Evolutionary conservation across 2,329 filamentous ascomycete species (phyloP).

Genomic region (Gnomoniopsis smithogilvyi): DNA sequence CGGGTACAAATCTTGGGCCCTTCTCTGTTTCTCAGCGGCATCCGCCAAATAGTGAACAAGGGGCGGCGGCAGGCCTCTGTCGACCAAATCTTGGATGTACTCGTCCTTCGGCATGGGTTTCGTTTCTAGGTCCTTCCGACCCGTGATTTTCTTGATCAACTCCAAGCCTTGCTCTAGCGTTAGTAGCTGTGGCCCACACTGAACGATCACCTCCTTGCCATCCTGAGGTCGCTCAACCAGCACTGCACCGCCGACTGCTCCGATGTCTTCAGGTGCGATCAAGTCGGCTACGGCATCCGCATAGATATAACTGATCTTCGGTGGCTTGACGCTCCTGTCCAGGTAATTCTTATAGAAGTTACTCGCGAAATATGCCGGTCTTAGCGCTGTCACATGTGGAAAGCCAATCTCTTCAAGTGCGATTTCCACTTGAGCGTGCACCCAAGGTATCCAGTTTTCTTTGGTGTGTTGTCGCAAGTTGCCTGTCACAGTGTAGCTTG

Average conservation of each 20-base stretch:
- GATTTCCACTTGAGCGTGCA: conserved; percentile 43
- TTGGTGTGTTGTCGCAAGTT: conserved; percentile 26
- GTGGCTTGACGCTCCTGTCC: conserved; percentile 16
- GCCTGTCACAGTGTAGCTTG: conserved; percentile 28
- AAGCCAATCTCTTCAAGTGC: conserved; percentile 39
- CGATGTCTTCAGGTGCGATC: conserved; percentile 42
- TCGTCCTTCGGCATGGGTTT: conserved; percentile 7
- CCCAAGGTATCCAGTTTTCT: conserved; percentile 32
- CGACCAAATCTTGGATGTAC: background rate
- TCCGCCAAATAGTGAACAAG: background rate
- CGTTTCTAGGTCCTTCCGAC: conserved; percentile 24
- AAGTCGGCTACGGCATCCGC: conserved; percentile 36
- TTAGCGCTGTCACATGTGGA: conserved; percentile 30
- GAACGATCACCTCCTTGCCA: conserved; percentile 28
- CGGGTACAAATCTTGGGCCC: background rate
- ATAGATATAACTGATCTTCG: conserved; percentile 24
- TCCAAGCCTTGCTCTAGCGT: conserved; percentile 27
- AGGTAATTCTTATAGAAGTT: conserved; percentile 29
- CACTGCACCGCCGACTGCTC: conserved; percentile 36
- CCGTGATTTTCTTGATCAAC: conserved; percentile 28
- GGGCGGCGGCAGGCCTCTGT: background rate
- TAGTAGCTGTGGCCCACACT: conserved; percentile 35
- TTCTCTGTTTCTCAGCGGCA: background rate
- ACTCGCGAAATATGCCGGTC: conserved; percentile 41
- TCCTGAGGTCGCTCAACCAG: conserved; percentile 30